Base-by-base conservation (phyloP, 2,329 filamentous ascomycete species). In the Colletotrichum graminicola region DNA sequence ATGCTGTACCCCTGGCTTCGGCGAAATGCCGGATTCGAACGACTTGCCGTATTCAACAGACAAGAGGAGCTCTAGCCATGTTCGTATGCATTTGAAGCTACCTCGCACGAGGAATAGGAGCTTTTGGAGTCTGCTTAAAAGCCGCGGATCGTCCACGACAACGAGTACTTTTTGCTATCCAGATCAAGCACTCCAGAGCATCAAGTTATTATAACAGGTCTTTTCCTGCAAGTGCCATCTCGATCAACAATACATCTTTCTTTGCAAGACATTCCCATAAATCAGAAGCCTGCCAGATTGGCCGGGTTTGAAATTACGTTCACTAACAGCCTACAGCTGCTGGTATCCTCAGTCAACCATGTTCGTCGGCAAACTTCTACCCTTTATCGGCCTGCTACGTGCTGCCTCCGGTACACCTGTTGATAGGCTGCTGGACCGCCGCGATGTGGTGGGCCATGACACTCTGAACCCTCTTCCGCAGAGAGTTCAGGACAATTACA, bases 401-500 rank as follows among this genome's bases (percentile, higher is more conserved):
- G 34, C 26, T 29, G 57, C 23, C 16, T 29, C 57, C 8, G 39
- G 32, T 11, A 64, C 57, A 7, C 67, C 64, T 1, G 12, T 45
- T 10, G 43, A 34, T n/a, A 45, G 5, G 7, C 10, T 41, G 5
- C 10, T 67, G 7, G 45, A 47, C 5, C 43, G 43, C 3, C 67
- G 64, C 10, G 52, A 7, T 6, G 36, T 11, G 21, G 64, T 71
- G 2, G n/a, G 26, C 1, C 67, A 71, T 29, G 64, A 57, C 5
- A 21, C 51, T 1, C 64, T 71, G 23, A 71, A 34, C 7, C 67
- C 67, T 3, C 32, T 16, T 12, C 5, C 57, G 0, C 21, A 62
- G 5, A 62, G 12, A 21, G 67, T 71, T 10, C 57, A 54, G 32
- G 26, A 62, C 10, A 71, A 67, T 16, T n/a, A 26, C 12, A 36